Evolutionary conservation across 2,329 filamentous ascomycete species (phyloP).

Genomic region (Septoria petroselini): DNA sequence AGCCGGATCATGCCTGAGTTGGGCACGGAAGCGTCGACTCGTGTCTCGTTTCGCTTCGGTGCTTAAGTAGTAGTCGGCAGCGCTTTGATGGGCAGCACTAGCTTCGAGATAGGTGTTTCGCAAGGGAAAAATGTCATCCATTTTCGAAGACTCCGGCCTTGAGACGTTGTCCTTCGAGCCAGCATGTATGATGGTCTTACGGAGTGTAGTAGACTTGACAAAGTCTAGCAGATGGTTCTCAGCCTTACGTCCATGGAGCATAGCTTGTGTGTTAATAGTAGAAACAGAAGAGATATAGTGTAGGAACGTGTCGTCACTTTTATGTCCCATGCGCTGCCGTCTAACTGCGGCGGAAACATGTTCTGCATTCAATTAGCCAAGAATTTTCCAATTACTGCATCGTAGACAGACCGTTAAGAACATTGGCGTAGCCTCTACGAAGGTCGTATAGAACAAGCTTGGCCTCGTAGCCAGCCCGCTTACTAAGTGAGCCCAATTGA

Average conservation of each 20-base stretch:
- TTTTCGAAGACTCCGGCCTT: too few species aligned
- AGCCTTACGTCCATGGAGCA: background rate
- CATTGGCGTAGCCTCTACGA: conserved; percentile 12
- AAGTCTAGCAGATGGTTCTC: background rate
- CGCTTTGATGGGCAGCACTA: too few species aligned
- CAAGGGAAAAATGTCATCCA: too few species aligned
- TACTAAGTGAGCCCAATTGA: background rate
- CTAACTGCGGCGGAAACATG: conserved; percentile 10
- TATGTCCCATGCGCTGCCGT: conserved; percentile 13
- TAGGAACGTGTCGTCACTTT: conserved; percentile 11
- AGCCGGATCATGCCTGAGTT: too few species aligned
- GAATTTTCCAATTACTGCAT: too few species aligned
- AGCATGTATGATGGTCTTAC: too few species aligned
- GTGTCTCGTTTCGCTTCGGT: too few species aligned
- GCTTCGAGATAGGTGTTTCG: too few species aligned
- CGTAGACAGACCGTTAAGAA: conserved; percentile 14
- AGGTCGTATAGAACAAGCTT: conserved; percentile 10
- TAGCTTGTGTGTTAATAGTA: conserved; percentile 2
- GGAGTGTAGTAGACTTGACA: background rate
- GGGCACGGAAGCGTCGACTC: too few species aligned
- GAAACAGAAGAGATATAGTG: conserved; percentile 9
- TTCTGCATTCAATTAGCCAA: background rate
- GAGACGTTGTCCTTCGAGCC: too few species aligned
- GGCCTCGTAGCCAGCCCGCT: conserved; percentile 13
- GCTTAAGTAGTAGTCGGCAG: too few species aligned